A percentile compares a stretch with the other conserved stretches of the same genome.
These are phyloP conservation scores for Wallacemonas sp. DNA, from an alignment of 208 protist species.

Conservation along the genomic window DNA sequence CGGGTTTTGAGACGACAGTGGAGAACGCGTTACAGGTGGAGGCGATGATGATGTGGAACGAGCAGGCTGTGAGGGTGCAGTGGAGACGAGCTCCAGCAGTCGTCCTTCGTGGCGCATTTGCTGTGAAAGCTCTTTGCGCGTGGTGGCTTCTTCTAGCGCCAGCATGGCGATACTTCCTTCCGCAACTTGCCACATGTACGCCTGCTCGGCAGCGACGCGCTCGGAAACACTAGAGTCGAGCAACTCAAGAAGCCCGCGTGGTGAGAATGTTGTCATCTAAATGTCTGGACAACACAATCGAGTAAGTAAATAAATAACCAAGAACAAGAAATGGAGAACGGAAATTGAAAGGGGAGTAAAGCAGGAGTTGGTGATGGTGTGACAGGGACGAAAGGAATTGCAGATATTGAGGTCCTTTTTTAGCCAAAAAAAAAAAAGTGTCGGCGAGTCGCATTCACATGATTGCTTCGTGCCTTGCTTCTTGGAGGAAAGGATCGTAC, in stretches of 20 bases:
- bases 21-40: neutral
- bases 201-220: constrained; percentile 1
- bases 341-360: too few species aligned
- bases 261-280: neutral
- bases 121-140: constrained; percentile 6
- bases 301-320: neutral
- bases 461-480: too few species aligned
- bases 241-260: neutral
- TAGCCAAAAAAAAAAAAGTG: too few species aligned
- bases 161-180: constrained; percentile 9
- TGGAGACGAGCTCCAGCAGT: constrained; percentile 2
- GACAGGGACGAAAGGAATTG: too few species aligned
- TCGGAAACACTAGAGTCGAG: neutral
- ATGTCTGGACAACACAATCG: too few species aligned
- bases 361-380: too few species aligned
- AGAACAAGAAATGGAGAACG: neutral
- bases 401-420: too few species aligned
- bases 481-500: too few species aligned
- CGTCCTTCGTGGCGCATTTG: constrained; percentile 10
- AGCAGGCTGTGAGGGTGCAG: neutral
- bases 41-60: neutral
- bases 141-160: constrained; percentile 1
- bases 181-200: constrained; percentile 10
- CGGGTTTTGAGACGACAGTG: neutral
- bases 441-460: too few species aligned